Percentiles rank a stretch among this genome's conserved stretches.
Evolutionary conservation across 306 rosid species (phyloP).

Genomic region (Dryas alaskensis): DNA sequence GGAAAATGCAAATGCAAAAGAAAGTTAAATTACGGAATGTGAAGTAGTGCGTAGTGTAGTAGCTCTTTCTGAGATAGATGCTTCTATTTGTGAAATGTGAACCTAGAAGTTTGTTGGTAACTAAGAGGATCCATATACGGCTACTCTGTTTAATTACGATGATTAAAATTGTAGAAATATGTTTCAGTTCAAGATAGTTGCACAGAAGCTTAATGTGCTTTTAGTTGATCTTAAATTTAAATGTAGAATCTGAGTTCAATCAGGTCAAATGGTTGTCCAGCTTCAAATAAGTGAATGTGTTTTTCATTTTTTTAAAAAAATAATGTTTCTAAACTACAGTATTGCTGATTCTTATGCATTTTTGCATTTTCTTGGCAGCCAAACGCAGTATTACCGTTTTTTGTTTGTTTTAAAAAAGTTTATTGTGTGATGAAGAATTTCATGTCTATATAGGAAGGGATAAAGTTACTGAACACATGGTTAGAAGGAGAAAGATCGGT

Average conservation of each 20-base stretch:
- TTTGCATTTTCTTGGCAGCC: background rate
- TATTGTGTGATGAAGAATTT: background rate
- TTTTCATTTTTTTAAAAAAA: background rate
- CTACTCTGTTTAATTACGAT: background rate
- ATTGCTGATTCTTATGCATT: background rate
- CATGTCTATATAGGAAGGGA: constrained; percentile 59
- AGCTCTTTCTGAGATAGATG: no score
- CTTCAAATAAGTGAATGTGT: background rate
- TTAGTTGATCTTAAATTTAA: background rate
- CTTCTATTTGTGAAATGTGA: background rate
- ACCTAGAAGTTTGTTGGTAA: background rate
- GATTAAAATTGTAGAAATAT: background rate
- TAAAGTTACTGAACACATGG: constrained; percentile 81
- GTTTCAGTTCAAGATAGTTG: background rate
- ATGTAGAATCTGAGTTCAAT: background rate
- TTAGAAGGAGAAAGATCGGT: constrained; percentile 75
- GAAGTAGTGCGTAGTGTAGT: background rate
- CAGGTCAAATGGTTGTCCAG: background rate
- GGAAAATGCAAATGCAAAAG: constrained; percentile 10
- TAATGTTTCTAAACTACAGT: background rate
- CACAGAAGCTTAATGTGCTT: background rate
- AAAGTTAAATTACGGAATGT: background rate
- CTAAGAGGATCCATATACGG: background rate
- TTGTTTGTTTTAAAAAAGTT: background rate
- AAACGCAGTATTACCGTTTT: background rate